These are phyloP conservation scores for Astraeus odoratus DNA, from an alignment of 768 basidiomycete genomes.

Conservation along the genomic window DNA sequence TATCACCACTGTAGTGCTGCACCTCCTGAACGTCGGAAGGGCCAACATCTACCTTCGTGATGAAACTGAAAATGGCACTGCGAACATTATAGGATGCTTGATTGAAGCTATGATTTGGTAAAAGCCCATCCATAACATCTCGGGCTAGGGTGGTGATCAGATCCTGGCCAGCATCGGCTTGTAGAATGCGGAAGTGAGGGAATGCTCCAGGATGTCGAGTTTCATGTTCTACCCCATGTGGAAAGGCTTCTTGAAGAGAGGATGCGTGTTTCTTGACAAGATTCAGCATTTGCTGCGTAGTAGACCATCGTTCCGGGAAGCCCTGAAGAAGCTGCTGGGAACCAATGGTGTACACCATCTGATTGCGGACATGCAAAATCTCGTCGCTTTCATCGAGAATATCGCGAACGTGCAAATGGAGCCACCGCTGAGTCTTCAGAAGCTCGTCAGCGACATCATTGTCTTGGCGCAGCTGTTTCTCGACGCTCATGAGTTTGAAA, in stretches of 20 bases:
- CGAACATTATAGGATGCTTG: constrained; percentile 4
- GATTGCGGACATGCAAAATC: constrained; percentile 30
- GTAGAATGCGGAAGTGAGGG: constrained; percentile 18
- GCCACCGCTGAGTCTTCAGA: constrained; percentile 12
- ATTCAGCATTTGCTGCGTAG: constrained; percentile 23
- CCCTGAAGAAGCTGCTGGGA: constrained; percentile 21
- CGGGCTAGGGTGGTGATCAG: constrained; percentile 11
- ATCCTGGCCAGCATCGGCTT: constrained; percentile 6
- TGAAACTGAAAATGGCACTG: constrained; percentile 15
- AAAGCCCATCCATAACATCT: constrained; percentile 8
- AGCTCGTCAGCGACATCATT: not conserved
- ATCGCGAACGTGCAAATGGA: constrained; percentile 27
- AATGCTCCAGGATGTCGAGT: constrained; percentile 13
- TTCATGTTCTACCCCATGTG: constrained; percentile 14
- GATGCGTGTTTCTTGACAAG: constrained; percentile 16
- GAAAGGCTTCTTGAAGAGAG: constrained; percentile 5
- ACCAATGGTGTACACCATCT: constrained; percentile 33
- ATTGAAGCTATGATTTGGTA: constrained; percentile 15
- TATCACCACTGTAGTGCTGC: constrained; percentile 1
- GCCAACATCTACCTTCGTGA: constrained; percentile 9
- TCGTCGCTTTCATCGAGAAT: constrained; percentile 42
- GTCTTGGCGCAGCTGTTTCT: constrained; percentile 2
- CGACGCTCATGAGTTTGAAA: constrained; percentile 18
- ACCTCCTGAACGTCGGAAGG: not conserved
- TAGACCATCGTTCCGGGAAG: constrained; percentile 30